Conservation (phyloP, 257 asterid genomes). For the Scutellaria barbata region DNA sequence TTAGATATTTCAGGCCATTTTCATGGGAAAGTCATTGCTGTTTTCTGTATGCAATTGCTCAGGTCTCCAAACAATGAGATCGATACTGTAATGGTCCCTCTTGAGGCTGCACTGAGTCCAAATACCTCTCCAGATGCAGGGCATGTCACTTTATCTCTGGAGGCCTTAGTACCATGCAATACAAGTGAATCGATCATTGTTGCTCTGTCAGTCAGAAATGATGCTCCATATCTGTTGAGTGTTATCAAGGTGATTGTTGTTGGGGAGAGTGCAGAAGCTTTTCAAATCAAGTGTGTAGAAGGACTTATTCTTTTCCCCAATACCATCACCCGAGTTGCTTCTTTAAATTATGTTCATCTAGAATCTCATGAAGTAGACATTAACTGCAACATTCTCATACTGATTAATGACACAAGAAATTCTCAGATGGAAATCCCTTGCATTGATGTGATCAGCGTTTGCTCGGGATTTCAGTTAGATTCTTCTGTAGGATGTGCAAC, state of each 20-base stretch:
- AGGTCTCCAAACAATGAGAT: conserved; percentile 56
- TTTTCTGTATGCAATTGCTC: conserved; percentile 61
- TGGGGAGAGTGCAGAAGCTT: conserved; percentile 47
- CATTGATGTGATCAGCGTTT: conserved; percentile 50
- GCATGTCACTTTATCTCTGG: conserved; percentile 50
- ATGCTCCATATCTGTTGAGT: conserved; percentile 51
- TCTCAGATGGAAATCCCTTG: conserved; percentile 66
- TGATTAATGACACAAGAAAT: conserved; percentile 64
- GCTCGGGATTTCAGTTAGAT: conserved; percentile 44
- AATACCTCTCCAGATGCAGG: conserved; percentile 39
- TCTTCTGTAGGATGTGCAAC: conserved; percentile 44
- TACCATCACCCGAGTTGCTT: conserved; percentile 67
- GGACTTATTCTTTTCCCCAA: conserved; percentile 75
- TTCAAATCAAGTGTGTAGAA: conserved; percentile 58
- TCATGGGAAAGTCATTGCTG: conserved; percentile 63
- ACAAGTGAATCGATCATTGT: conserved; percentile 40
- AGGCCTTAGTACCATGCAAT: conserved; percentile 51
- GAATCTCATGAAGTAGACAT: conserved; percentile 37
- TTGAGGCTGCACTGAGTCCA: conserved; percentile 63
- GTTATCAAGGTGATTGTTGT: conserved; percentile 52
- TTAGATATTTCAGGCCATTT: conserved; percentile 61
- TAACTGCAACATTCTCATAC: conserved; percentile 59
- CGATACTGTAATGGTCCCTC: conserved; percentile 73
- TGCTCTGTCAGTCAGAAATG: conserved; percentile 60
- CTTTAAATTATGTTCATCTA: conserved; percentile 44